Conservation (phyloP, 176 grass and related monocot genomes). For the Avena eriantha region DNA sequence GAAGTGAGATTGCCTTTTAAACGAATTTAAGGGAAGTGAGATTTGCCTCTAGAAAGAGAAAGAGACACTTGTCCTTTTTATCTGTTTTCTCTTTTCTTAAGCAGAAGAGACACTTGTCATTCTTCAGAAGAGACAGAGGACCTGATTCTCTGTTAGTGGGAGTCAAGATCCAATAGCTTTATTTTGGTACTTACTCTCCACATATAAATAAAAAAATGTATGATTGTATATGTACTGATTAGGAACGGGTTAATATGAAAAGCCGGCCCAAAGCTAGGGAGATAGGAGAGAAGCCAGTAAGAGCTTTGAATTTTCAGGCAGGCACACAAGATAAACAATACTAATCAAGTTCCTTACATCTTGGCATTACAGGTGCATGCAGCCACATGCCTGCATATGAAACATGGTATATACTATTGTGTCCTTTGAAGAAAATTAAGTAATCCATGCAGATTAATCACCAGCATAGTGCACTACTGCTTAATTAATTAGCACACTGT, state of each 20-base stretch:
- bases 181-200: neutral
- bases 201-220: neutral
- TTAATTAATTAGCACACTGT: conserved; percentile 30
- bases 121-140: conserved; percentile 4
- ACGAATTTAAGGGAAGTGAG: conserved; percentile 16
- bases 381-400: conserved; percentile 14
- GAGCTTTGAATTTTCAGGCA: neutral
- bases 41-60: conserved; percentile 42
- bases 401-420: neutral
- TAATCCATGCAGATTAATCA: conserved; percentile 8
- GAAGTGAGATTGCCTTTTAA: neutral
- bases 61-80: neutral
- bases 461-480: neutral
- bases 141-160: conserved; percentile 36
- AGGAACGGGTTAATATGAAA: neutral
- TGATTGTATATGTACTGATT: neutral
- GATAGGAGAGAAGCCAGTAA: neutral
- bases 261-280: neutral
- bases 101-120: neutral
- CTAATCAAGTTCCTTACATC: neutral
- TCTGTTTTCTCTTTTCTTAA: neutral
- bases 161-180: conserved; percentile 28
- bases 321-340: conserved; percentile 24
- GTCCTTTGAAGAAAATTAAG: neutral
- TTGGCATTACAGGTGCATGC: neutral